phyloP scores from a whole-genome alignment of 495 filamentous ascomycete species.

The Aspergillus avenaceus region DNA sequence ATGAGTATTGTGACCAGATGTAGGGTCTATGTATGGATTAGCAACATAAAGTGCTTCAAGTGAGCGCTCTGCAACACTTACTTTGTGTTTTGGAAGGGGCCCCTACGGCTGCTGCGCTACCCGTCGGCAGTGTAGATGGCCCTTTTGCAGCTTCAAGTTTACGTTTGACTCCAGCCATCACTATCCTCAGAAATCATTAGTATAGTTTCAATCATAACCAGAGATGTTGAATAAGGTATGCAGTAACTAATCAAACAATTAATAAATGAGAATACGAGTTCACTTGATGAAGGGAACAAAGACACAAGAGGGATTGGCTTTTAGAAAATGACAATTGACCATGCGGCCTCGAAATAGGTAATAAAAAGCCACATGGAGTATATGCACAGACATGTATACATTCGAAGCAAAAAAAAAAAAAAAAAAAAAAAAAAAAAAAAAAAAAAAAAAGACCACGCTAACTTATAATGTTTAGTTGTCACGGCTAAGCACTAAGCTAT shows the following conservation, averaged over 20 bases:
- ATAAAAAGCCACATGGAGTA: too few relatives aligned
- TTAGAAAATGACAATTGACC: too few relatives aligned
- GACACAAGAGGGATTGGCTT: too few relatives aligned
- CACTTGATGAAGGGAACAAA: too few relatives aligned
- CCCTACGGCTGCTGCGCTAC: conserved; percentile 1
- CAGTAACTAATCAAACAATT: neutral
- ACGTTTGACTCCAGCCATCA: conserved; percentile 34
- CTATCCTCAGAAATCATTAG: conserved; percentile 17
- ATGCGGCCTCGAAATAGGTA: too few relatives aligned
- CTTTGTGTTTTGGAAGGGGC: conserved; percentile 8
- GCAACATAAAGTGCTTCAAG: neutral
- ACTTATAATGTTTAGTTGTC: too few relatives aligned
- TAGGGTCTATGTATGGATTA: conserved; percentile 9
- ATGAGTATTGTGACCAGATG: conserved; percentile 12
- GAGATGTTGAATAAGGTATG: neutral
- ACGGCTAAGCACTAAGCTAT: too few relatives aligned
- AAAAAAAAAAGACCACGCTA: too few relatives aligned
- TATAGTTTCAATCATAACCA: neutral
- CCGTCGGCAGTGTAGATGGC: conserved; percentile 9
- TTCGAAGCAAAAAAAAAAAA: neutral
- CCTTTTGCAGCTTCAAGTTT: conserved; percentile 16
- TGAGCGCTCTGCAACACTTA: conserved; percentile 7
- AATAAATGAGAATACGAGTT: too few relatives aligned
- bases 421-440: conserved; percentile 1
- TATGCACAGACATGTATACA: too few relatives aligned